Percentiles rank a stretch among this genome's conserved stretches.
These are phyloP conservation scores for Candida pseudoglaebosa DNA, from an alignment of 805 yeast genomes.

Conservation along the genomic window DNA sequence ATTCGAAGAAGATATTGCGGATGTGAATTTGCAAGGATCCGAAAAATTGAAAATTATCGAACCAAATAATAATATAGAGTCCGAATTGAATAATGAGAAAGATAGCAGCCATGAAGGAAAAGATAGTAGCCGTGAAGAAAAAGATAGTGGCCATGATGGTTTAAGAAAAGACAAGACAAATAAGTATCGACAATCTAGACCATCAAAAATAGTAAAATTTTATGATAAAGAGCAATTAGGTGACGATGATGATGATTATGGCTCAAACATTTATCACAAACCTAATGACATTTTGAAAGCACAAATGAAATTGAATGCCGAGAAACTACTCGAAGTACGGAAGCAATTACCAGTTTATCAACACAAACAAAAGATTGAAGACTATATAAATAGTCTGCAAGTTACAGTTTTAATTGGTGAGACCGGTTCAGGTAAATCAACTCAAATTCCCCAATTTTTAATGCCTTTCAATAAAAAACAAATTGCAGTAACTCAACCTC, in stretches of 20 bases:
- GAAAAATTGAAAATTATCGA: not conserved
- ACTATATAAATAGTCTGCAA: slow-evolving; percentile 49
- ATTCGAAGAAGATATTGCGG: slow-evolving; percentile 4
- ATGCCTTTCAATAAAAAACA: slow-evolving; percentile 49
- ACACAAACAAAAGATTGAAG: slow-evolving; percentile 60
- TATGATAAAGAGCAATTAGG: slow-evolving; percentile 32
- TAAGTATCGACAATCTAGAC: no score
- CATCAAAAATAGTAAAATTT: slow-evolving; percentile 22
- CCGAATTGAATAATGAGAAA: not conserved
- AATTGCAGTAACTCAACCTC: slow-evolving; percentile 93
- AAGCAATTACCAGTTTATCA: slow-evolving; percentile 70
- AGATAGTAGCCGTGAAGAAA: not conserved
- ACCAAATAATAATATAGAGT: not conserved
- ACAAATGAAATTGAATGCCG: slow-evolving; percentile 38
- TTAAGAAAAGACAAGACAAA: not conserved
- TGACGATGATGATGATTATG: slow-evolving; percentile 17
- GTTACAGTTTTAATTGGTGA: slow-evolving; percentile 90
- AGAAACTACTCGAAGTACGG: slow-evolving; percentile 47
- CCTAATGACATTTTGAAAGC: slow-evolving; percentile 4
- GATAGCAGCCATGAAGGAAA: not conserved
- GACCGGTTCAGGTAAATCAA: slow-evolving; percentile 97
- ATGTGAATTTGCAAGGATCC: not conserved
- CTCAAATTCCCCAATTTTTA: slow-evolving; percentile 93
- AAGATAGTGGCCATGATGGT: not conserved
- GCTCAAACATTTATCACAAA: slow-evolving; percentile 5